Base-by-base conservation (phyloP, 2,329 filamentous ascomycete genomes). In the Hymenoscyphus fraxineus region DNA sequence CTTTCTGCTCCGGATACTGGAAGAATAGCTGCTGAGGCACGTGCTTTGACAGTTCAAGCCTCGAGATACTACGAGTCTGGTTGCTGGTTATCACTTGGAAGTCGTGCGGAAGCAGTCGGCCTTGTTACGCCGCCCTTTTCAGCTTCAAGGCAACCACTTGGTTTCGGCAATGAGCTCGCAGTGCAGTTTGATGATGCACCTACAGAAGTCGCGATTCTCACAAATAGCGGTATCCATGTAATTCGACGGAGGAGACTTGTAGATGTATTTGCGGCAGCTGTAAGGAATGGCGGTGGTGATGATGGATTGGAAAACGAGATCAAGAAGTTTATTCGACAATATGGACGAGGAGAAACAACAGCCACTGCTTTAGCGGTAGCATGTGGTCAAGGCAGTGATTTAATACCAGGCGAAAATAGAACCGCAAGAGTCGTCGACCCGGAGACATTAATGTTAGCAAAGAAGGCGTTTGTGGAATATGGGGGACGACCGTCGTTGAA, bases 101-200 rank as follows among this genome's bases (percentile, higher is more conserved):
- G 91, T 72, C 84, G 83, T 40, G 88, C 89, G 6, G 88, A 96
- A 74, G 92, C 91, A 69, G 85, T 97, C 64, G 92, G 93, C 1
- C 78, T 93, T 13, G 86, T 92, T 35, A 91, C 89, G 0, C 83
- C 85, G 59, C 85, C 90, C 0, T 94, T 93, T 70, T 83, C 87
- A 16, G 90, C 90, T 10, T 83, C 87, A 0, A 79, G 79, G 12
- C 84, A 86, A 32, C 90, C 91, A 0, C 75, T 87, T 27, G 94
- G 93, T 0, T 98, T 97, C 72, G 93, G 94, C 12, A 99, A 99
- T 71, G 95, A 99, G 78, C 81, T 98, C 63, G 92, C 95, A 1
- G 90, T 96, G n/a, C 96, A 99, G 72, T 99, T 95, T 71, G 95
- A 99, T 73, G 84, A 91, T 65, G 82, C 88, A 0, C 84, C 90